These are phyloP conservation scores for Puccinia sorghi DNA, from an alignment of 1,284 basidiomycete genomes.

Conservation along the genomic window DNA sequence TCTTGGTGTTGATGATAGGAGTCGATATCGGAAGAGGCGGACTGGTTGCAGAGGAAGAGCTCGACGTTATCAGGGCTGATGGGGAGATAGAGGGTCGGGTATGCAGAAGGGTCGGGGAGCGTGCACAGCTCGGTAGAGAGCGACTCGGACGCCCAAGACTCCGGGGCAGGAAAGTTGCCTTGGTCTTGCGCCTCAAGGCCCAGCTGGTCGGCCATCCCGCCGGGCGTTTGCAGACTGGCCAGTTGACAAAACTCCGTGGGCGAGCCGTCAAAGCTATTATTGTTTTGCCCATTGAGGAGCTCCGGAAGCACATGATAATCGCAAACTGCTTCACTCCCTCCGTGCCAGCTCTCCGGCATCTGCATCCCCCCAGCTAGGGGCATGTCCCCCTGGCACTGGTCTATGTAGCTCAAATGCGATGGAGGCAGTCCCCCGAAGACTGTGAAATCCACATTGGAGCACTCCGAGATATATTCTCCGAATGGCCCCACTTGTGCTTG, in stretches of 20 bases:
- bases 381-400: neutral
- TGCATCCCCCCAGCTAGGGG: neutral
- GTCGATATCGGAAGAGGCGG: neutral
- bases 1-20: neutral
- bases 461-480: neutral
- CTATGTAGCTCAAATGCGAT: neutral
- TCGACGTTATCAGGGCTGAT: slow-evolving; percentile 1
- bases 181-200: neutral
- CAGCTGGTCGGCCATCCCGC: neutral
- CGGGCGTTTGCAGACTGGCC: slow-evolving; percentile 20
- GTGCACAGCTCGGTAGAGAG: neutral
- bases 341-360: slow-evolving; percentile 2
- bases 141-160: neutral
- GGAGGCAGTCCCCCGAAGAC: neutral
- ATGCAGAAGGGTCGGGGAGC: neutral
- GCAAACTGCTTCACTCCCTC: neutral
- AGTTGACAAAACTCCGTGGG: slow-evolving; percentile 13
- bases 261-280: slow-evolving; percentile 3
- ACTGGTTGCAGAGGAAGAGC: neutral
- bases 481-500: slow-evolving; percentile 14
- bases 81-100: neutral
- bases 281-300: slow-evolving; percentile 9
- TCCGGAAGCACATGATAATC: slow-evolving; percentile 12
- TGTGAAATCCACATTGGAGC: neutral
- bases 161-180: neutral